These are phyloP conservation scores for Colletotrichum euphorbiae DNA, from an alignment of 2,329 filamentous ascomycete genomes.

Conservation along the genomic window DNA sequence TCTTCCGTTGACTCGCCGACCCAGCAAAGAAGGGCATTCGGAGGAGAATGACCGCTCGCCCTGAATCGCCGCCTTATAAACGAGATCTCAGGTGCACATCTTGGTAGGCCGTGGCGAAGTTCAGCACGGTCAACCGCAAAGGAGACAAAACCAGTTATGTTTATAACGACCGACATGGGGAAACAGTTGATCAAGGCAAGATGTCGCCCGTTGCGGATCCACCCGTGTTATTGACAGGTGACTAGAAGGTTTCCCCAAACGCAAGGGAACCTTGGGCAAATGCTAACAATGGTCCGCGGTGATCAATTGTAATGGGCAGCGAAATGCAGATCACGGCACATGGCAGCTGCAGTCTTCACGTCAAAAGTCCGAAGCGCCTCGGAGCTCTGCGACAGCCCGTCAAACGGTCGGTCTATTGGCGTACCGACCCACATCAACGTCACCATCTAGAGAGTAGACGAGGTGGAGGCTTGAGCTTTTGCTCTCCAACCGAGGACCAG, in stretches of 20 bases:
- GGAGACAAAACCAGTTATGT: background rate
- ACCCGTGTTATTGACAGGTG: slow-evolving; percentile 21
- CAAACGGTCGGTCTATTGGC: background rate
- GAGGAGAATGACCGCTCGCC: background rate
- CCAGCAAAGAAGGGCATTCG: too few species aligned
- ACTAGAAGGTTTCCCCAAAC: background rate
- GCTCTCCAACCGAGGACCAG: background rate
- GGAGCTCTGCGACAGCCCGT: background rate
- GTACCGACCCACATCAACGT: too few species aligned
- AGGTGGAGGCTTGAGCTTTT: too few species aligned
- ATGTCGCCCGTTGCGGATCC: slow-evolving; percentile 12
- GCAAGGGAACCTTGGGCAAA: slow-evolving; percentile 2
- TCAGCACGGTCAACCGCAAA: background rate
- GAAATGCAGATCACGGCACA: slow-evolving; percentile 12
- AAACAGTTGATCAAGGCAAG: background rate
- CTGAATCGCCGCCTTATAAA: background rate
- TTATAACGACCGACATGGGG: background rate
- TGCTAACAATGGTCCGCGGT: background rate
- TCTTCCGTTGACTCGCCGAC: background rate
- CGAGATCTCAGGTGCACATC: background rate
- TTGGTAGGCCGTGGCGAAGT: too few species aligned
- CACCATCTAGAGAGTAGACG: background rate
- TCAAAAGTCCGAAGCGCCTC: background rate
- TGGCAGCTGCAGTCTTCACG: slow-evolving; percentile 1
- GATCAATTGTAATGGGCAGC: background rate